These are phyloP conservation scores for Glycine soja DNA, from an alignment of 306 rosid genomes.

Conservation along the genomic window DNA sequence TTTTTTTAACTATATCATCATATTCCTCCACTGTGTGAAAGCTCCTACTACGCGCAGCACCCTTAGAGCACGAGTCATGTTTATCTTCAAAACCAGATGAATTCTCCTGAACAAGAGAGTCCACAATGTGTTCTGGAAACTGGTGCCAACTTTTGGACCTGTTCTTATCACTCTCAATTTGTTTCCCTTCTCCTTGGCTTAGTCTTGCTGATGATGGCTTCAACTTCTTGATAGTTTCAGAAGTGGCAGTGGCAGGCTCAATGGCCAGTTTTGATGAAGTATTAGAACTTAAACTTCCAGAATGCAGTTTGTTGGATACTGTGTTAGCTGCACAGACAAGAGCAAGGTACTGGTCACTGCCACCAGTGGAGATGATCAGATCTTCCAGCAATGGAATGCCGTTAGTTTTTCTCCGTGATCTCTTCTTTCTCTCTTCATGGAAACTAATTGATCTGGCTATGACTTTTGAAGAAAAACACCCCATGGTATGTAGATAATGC, in stretches of 20 bases:
- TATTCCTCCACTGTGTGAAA: conserved; percentile 66
- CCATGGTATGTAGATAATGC: conserved; percentile 49
- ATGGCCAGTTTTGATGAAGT: conserved; percentile 26
- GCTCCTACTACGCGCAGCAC: conserved; percentile 46
- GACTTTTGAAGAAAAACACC: conserved; percentile 64
- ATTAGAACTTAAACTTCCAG: conserved; percentile 48
- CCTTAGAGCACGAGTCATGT: conserved; percentile 39
- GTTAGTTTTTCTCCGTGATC: conserved; percentile 44
- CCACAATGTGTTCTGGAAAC: conserved; percentile 40
- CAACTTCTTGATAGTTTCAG: conserved; percentile 45
- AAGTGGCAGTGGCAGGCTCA: conserved; percentile 33
- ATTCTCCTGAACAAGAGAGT: conserved; percentile 46
- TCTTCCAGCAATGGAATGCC: conserved; percentile 56
- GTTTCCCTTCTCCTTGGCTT: conserved; percentile 40
- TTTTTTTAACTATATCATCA: conserved; percentile 46
- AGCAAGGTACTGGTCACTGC: conserved; percentile 55
- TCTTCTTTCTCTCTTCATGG: conserved; percentile 51
- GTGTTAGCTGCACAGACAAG: conserved; percentile 49
- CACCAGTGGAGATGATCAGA: conserved; percentile 44
- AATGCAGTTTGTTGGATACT: conserved; percentile 49
- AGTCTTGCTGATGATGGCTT: conserved; percentile 36
- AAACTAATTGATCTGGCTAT: conserved; percentile 54
- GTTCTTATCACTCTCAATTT: conserved; percentile 39
- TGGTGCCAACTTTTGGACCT: conserved; percentile 54
- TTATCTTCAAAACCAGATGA: conserved; percentile 43